Base-by-base conservation (phyloP, 192 early-diverging fungal species). In the Umbelopsis vinacea region DNA sequence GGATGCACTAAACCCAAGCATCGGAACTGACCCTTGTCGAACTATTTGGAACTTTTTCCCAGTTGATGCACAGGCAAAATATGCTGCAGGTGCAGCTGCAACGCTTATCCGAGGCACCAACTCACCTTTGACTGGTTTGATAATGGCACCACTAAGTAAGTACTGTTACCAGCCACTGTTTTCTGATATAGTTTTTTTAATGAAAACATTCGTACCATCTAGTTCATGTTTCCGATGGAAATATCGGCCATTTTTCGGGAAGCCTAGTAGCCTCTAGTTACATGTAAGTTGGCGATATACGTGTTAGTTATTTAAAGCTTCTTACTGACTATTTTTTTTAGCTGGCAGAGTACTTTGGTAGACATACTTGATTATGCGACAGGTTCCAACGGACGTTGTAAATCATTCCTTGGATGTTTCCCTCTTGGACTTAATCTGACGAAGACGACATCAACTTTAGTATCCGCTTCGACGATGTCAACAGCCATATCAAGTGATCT, bases 21-120 rank as follows among this genome's bases (percentile, higher is more conserved):
- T 21, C 15, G 48, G 48, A 50, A 50, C 17, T 0, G 48, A 50
- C 17, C 14, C 14, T n/a, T 50, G 48, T 50, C 48, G 17, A 50
- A 50, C 48, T 6, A 50, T 50, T n/a, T 50, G 48, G 48, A 50
- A 50, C 17, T 50, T 50, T 50, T 50, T 50, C n/a, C 48, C 48
- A 17, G 48, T 50, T 50, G 46, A 46, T 17, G 10, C 0, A 10
- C 10, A 46, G 2, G 46, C 2, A 4, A 46, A 46, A 50, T 50
- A 3, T 17, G 48, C 48, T 17, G 12, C 46, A n/a, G 15, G 15
- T 6, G 15, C 4, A 15, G 1, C 15, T 50, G 48, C 48, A n/a
- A 50, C 48, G 7, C 19, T 50, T 15, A 19, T 19, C 15, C 48
- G 48, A 17, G 11, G 48, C 15, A n/a, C 48, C 15, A 8, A 3